Conservation (phyloP, 805 yeast species). For the Candida coleopterorum region DNA sequence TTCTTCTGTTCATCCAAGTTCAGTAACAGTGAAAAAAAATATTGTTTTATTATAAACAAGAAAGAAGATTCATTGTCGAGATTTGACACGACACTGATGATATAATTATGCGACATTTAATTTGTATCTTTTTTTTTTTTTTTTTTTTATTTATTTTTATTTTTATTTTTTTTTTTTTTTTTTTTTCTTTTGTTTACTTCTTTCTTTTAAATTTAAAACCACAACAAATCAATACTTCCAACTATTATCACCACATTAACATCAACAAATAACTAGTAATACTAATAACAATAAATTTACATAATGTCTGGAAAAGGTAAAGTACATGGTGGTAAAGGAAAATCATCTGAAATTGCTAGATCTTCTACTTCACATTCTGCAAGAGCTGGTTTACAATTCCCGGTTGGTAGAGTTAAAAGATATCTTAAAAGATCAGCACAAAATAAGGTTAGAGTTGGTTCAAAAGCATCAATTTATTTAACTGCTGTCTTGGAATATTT, state of each 20-base stretch:
- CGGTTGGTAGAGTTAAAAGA: constrained; percentile 98
- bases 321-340: constrained; percentile 96
- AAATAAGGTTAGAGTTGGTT: constrained; percentile 77
- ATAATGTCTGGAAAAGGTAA: constrained; percentile 81
- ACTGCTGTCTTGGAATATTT: constrained; percentile 95
- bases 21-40: no score
- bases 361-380: constrained; percentile 85
- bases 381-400: constrained; percentile 92
- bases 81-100: not conserved
- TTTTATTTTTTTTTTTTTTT: constrained; percentile 3
- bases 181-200: constrained; percentile 8
- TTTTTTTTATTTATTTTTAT: constrained; percentile 8
- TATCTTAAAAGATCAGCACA: constrained; percentile 88
- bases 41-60: no score
- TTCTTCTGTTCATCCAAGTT: no score
- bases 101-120: not conserved
- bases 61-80: no score
- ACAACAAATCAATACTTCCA: constrained; percentile 2
- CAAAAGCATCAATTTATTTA: constrained; percentile 83
- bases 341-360: constrained; percentile 70
- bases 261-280: not conserved
- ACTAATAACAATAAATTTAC: no score
- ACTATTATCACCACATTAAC: not conserved
- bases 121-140: constrained; percentile 2
- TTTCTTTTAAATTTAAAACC: no score